Evolutionary conservation across 2,329 filamentous ascomycete genomes (phyloP).

Genomic region (Aureobasidium sp.): DNA sequence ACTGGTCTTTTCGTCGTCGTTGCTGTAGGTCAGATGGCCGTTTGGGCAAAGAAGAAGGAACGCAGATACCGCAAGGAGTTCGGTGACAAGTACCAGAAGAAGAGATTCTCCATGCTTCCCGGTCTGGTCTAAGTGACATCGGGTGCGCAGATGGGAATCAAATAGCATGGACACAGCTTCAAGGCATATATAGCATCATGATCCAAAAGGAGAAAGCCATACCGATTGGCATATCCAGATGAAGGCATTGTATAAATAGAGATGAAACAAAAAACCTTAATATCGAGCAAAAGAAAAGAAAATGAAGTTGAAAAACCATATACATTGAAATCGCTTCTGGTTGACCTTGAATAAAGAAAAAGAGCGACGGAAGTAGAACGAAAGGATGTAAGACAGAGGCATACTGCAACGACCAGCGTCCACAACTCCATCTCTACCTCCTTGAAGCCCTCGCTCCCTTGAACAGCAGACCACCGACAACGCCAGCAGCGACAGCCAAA

Average conservation of each 20-base stretch:
- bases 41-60: conserved; percentile 91
- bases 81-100: conserved; percentile 89
- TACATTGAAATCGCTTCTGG: not conserved
- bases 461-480: conserved; percentile 81
- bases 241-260: not conserved
- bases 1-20: conserved; percentile 69
- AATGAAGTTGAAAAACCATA: not conserved
- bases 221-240: not conserved
- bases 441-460: conserved; percentile 50
- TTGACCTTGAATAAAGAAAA: not conserved
- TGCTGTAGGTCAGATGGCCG: conserved; percentile 71
- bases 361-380: not conserved
- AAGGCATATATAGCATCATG: not conserved
- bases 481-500: conserved; percentile 84
- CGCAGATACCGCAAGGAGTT: conserved; percentile 83
- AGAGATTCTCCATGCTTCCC: conserved; percentile 77
- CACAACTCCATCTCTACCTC: not conserved
- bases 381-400: not conserved
- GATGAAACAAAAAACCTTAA: not conserved
- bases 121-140: conserved; percentile 54
- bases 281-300: not conserved
- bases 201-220: not conserved
- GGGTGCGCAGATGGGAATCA: not conserved
- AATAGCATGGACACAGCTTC: not conserved
- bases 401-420: not conserved